Base-by-base conservation (phyloP, 768 basidiomycete species). In the Suillus luteus region DNA sequence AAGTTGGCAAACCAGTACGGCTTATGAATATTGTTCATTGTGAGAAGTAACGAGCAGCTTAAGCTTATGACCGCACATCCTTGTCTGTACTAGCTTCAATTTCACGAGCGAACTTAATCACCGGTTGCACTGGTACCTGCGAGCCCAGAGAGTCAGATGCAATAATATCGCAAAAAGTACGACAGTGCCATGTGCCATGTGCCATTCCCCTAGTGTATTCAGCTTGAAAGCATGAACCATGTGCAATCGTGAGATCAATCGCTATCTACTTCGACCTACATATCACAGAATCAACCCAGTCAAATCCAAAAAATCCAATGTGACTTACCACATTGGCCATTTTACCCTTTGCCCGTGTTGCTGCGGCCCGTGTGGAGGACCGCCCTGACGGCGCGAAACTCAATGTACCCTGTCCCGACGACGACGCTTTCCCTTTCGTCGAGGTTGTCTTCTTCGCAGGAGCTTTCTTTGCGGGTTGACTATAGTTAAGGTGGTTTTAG, bases 331-430 rank as follows among this genome's bases (percentile, higher is more conserved):
- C 72, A 43, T 69, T 77, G 3, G 85, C 82, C 75, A 90, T 84
- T 75, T 78, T 91, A 49, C 83, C 83, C 69, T 81, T 85, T 11
- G 92, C 89, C 68, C 80, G 86, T 19, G 86, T 80, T 8, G 92
- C 91, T 15, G 92, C 91, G 0, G 89, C 82, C 60, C 91, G 76
- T 1, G 86, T 85, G 17, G 86, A 83, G 40, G 68, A 73, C 9
- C 87, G 78, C 8, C 83, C 83, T 37, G 82, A 80, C 11, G 90
- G 86, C 0, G 86, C 83, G 65, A 92, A 92, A 41, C 76, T 83
- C 61, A 92, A 73, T 49, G 86, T 88, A 1, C 81, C 64, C 72
- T 90, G 89, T 62, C 81, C 72, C 5, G 75, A 62, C 1, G 68
- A 52, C 33, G 57, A 41, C 7, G 7, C 40, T 58, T 70, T 85